These are phyloP conservation scores for Epithemia pelagica DNA, from an alignment of 108 stramenopile genomes.

Conservation along the genomic window DNA sequence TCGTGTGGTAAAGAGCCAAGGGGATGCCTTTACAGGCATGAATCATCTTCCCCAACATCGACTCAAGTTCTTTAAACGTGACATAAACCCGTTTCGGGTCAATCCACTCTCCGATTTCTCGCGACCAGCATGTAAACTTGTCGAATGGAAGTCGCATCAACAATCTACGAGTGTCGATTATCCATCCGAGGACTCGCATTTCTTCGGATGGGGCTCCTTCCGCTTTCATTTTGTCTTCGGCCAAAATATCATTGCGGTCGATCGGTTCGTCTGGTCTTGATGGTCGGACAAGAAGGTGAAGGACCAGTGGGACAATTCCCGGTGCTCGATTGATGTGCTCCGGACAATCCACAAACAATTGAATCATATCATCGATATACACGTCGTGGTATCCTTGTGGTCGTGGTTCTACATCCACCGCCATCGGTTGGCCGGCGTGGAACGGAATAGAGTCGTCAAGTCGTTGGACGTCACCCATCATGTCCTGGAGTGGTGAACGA, in stretches of 20 bases:
- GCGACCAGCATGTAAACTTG: background rate
- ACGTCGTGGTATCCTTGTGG: background rate
- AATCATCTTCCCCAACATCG: background rate
- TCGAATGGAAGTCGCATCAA: background rate
- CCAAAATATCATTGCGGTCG: background rate
- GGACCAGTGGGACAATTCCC: background rate
- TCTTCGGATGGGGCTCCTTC: background rate
- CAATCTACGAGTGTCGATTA: background rate
- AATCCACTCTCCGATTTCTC: background rate
- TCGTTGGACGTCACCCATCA: background rate
- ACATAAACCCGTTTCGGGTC: background rate
- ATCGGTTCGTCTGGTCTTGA: background rate
- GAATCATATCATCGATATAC: background rate
- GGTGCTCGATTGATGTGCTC: background rate
- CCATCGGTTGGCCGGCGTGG: background rate
- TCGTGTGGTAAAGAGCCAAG: background rate
- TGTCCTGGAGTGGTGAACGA: background rate
- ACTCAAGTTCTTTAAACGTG: background rate
- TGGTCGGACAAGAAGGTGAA: background rate
- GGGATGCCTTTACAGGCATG: background rate
- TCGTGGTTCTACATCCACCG: background rate
- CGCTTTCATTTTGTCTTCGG: background rate
- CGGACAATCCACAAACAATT: background rate
- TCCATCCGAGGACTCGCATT: background rate
- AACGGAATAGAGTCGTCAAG: background rate